These are phyloP conservation scores for Tolypocladium cylindrosporum DNA, from an alignment of 2,329 filamentous ascomycete genomes.

Conservation along the genomic window DNA sequence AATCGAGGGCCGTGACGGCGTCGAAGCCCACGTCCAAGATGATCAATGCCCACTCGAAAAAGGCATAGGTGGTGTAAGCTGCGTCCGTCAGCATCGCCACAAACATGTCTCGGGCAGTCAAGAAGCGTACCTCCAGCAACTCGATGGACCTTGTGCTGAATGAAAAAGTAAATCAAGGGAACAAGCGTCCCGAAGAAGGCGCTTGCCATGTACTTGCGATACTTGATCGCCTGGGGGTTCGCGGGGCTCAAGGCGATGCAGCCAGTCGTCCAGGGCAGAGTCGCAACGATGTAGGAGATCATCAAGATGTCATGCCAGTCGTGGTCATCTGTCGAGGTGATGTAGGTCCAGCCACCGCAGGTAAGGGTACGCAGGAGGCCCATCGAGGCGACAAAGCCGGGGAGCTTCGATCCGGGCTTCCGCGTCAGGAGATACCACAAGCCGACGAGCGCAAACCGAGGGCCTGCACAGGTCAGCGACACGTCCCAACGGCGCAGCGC, in stretches of 20 bases:
- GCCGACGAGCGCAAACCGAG: conserved; percentile 81
- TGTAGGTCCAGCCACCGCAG: conserved; percentile 96
- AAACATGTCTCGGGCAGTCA: background rate
- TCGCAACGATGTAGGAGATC: conserved; percentile 94
- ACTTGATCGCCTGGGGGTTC: conserved; percentile 74
- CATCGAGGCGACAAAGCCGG: conserved; percentile 69
- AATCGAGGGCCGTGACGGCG: conserved; percentile 87
- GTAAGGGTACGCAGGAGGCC: conserved; percentile 84
- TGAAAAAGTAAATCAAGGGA: conserved; percentile 91
- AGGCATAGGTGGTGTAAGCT: conserved; percentile 97
- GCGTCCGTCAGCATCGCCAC: conserved; percentile 8
- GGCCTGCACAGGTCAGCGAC: conserved; percentile 42
- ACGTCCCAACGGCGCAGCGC: background rate
- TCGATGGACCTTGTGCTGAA: conserved; percentile 95
- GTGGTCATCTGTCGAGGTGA: conserved; percentile 96
- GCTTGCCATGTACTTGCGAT: conserved; percentile 73
- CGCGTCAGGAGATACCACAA: conserved; percentile 88
- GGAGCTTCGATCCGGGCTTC: conserved; percentile 62
- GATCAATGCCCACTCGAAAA: conserved; percentile 95
- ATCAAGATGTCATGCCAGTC: conserved; percentile 99
- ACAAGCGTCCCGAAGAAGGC: conserved; percentile 87
- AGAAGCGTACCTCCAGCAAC: conserved; percentile 71
- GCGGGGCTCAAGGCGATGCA: conserved; percentile 81
- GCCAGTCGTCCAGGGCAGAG: conserved; percentile 88
- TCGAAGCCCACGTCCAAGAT: conserved; percentile 95